Evolutionary conservation across 306 rosid species (phyloP).

Genomic region (Sophora flavescens): DNA sequence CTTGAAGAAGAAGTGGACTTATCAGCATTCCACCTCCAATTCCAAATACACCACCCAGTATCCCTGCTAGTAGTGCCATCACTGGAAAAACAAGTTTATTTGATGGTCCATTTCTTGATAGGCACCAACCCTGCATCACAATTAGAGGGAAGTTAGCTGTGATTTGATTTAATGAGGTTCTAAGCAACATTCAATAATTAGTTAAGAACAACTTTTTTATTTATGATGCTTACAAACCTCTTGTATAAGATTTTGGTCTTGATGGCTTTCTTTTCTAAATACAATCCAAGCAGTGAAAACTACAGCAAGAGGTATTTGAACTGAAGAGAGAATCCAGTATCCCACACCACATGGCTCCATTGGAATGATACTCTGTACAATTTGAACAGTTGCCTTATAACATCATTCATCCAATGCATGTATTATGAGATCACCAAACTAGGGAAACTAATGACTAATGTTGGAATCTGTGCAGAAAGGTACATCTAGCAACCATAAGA

Average conservation of each 20-base stretch:
- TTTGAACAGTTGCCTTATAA: slow-evolving; percentile 22
- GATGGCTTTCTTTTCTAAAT: slow-evolving; percentile 52
- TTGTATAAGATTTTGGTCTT: slow-evolving; percentile 51
- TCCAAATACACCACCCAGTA: slow-evolving; percentile 85
- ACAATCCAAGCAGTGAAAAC: slow-evolving; percentile 74
- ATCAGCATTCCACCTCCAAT: slow-evolving; percentile 95
- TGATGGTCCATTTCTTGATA: slow-evolving; percentile 46
- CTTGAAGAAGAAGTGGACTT: slow-evolving; percentile 85
- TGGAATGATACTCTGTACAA: slow-evolving; percentile 66
- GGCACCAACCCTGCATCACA: slow-evolving; percentile 51
- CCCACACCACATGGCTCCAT: slow-evolving; percentile 77
- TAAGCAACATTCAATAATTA: slow-evolving; percentile 10
- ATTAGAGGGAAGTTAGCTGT: slow-evolving; percentile 10
- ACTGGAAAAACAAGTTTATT: slow-evolving; percentile 65
- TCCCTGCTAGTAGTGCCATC: slow-evolving; percentile 78
- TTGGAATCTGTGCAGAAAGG: not conserved
- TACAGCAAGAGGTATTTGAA: slow-evolving; percentile 76
- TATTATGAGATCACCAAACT: slow-evolving; percentile 8
- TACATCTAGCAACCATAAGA: not conserved
- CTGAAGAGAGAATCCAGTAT: slow-evolving; percentile 74
- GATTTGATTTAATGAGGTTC: slow-evolving; percentile 7
- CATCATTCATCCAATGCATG: slow-evolving; percentile 27
- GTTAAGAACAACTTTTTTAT: not conserved
- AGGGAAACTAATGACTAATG: not conserved
- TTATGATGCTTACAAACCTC: slow-evolving; percentile 51